Evolutionary conservation across 257 asterid genomes (phyloP), one percentile per base, ranked within the genome.

Genomic region (Mentha longifolia): DNA sequence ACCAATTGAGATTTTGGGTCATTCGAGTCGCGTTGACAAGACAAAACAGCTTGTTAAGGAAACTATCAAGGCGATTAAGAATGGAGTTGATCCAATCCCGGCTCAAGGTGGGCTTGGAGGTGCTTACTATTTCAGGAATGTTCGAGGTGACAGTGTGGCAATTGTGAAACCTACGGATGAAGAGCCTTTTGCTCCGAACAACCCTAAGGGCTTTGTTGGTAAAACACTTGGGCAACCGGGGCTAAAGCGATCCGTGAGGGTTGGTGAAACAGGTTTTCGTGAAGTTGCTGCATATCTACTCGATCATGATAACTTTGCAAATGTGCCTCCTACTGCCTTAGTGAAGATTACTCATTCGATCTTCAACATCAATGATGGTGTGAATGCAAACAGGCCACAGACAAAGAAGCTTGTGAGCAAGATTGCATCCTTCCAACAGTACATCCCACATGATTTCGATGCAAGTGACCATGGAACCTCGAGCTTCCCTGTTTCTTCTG

Each of bases 101-200:
- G 95, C 87, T 45, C 85, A 84, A 37, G 57, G 97, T 68, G 99
- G 99, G 74, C 97, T 94, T 68, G 99, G 99, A 52, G 99, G 99
- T 15, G 99, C 98, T 0, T 94, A 94, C 62, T 94, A 79, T 79
- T 94, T 94, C 69, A 76, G 95, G 76, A 89, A 94, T 76, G 80
- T 66, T 61, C 70, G 92, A 63, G 99, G 99, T 16, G 97, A 89
- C 82, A 82, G 84, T 78, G 95, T 94, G 45, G 97, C 97, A 60
- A 89, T 94, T 60, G 99, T 94, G 76, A 94, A 94, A 89, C 99
- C 99, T 41, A 94, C 97, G 0, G 99, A 94, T 56, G 99, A 94
- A 75, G 99, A 94, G 41, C 99, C 99, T 2, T 94, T 86, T 72
- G 99, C 99, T 11, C 99, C 99, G 0, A 91, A 94, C 74, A 94